phyloP scores from a whole-genome alignment of 305 asterid species.

The Ilex paraguariensis region DNA sequence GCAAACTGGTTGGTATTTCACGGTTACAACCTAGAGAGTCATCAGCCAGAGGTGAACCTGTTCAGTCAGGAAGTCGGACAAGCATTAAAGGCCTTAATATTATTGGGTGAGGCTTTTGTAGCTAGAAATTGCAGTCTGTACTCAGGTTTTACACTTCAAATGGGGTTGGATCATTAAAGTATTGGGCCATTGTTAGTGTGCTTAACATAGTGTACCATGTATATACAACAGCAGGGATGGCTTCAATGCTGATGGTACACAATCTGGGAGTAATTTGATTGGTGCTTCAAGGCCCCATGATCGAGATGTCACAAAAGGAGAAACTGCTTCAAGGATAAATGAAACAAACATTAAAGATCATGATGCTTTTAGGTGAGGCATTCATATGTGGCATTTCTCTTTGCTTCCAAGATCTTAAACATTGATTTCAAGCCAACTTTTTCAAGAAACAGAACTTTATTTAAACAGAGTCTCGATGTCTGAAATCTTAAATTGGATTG shows the following conservation, averaged over 20 bases:
- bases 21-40: constrained; percentile 28
- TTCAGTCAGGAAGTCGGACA: constrained; percentile 33
- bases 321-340: constrained; percentile 28
- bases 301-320: constrained; percentile 21
- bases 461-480: no score
- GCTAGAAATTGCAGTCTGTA: constrained; percentile 2
- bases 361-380: constrained; percentile 37
- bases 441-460: no score
- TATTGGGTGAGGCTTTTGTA: constrained; percentile 39
- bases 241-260: constrained; percentile 17
- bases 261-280: constrained; percentile 16
- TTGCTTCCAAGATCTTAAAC: no score
- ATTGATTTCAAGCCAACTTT: no score
- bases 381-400: constrained; percentile 12
- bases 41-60: constrained; percentile 29
- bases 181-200: constrained; percentile 4
- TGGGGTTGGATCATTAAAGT: neutral
- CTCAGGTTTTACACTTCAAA: constrained; percentile 7
- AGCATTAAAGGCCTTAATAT: constrained; percentile 25
- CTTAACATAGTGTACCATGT: constrained; percentile 6
- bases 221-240: constrained; percentile 27
- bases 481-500: no score
- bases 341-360: constrained; percentile 26
- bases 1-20: constrained; percentile 29
- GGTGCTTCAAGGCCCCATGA: constrained; percentile 21